Evolutionary conservation across 768 basidiomycete species (phyloP), one percentile per base, ranked within the genome.

Genomic region (Mycena crocata): DNA sequence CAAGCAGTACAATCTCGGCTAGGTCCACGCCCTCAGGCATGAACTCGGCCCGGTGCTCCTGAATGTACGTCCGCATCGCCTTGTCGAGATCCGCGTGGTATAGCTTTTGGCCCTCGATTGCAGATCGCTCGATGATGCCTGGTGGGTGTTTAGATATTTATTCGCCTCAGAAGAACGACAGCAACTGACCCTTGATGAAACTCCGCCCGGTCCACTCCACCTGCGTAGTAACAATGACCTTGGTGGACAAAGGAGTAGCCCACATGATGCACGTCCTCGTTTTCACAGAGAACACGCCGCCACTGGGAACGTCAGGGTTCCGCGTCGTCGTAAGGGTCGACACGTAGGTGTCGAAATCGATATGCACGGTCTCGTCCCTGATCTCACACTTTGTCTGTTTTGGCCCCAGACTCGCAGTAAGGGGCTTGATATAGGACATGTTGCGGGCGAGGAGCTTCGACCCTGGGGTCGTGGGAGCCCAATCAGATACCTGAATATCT

Each of bases 401-500:
- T 1, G 97, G 98, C 0, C 98, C 98, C 32, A 99, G 87, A 59
- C 90, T 89, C 1, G 88, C 96, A 68, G 87, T 89, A 32, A 99
- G 82, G 0, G 96, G 96, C 76, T 97, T 98, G 81, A 98, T 96
- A 79, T 99, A 99, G 30, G 94, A 94, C 90, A 96, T 95, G 68
- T 95, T 93, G 13, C 97, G 88, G 30, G 89, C 84, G 13, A 98
- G 87, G 42, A 94, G 85, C 60, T 90, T 87, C 35, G 90, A 87
- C 17, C 85, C 88, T 0, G 86, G 81, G 0, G 80, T 73, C 5
- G 83, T 81, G 0, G 97, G 96, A 21, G 87, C 82, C 98, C 98
- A 99, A 76, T 99, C 98, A 5, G 95, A 92, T 73, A 95, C 94
- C 78, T 99, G 96, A 58, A 99, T 87, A 70, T 98, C 97, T 99